Percentiles rank a stretch among this genome's conserved stretches.
Conservation (phyloP, 2,329 filamentous ascomycete genomes). For the Aureobasidium musti region DNA sequence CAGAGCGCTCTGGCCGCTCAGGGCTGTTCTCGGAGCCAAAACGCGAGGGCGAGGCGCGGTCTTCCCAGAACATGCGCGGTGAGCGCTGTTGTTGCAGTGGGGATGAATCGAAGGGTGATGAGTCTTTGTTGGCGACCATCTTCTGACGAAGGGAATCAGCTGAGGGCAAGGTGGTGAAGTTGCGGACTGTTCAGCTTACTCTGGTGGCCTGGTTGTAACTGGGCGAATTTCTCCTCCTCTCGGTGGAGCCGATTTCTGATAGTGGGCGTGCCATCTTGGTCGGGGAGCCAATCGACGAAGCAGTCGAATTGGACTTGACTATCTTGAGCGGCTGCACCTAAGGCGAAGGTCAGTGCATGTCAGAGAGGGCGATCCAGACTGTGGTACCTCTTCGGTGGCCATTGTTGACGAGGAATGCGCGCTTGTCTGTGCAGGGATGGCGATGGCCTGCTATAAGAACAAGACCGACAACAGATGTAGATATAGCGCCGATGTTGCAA, state of each 20-base stretch:
- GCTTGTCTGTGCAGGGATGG: slow-evolving; percentile 30
- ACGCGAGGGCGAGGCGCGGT: slow-evolving; percentile 56
- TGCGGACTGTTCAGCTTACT: slow-evolving; percentile 52
- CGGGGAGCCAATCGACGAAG: slow-evolving; percentile 53
- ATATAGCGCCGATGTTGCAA: not conserved
- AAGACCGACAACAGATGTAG: not conserved
- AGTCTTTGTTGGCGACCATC: slow-evolving; percentile 68
- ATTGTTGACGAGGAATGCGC: slow-evolving; percentile 43
- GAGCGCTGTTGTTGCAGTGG: slow-evolving; percentile 61
- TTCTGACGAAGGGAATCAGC: slow-evolving; percentile 55
- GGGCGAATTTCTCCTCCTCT: slow-evolving; percentile 86
- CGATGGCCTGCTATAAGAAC: not conserved
- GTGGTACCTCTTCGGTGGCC: slow-evolving; percentile 46
- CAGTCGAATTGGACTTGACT: slow-evolving; percentile 57
- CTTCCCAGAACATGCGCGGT: slow-evolving; percentile 88
- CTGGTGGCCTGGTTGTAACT: slow-evolving; percentile 78
- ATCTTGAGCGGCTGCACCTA: slow-evolving; percentile 79
- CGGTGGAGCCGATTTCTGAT: slow-evolving; percentile 83
- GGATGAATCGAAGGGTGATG: slow-evolving; percentile 65
- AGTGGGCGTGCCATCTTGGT: slow-evolving; percentile 74
- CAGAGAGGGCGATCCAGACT: not conserved
- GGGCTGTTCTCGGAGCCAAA: slow-evolving; percentile 67
- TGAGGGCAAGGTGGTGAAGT: not conserved
- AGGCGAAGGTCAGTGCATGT: slow-evolving; percentile 28
- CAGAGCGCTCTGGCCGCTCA: slow-evolving; percentile 42